Evolutionary conservation across 2,329 filamentous ascomycete species (phyloP), one percentile per base, ranked within the genome.

Genomic region (Akanthomyces uredinophilus): DNA sequence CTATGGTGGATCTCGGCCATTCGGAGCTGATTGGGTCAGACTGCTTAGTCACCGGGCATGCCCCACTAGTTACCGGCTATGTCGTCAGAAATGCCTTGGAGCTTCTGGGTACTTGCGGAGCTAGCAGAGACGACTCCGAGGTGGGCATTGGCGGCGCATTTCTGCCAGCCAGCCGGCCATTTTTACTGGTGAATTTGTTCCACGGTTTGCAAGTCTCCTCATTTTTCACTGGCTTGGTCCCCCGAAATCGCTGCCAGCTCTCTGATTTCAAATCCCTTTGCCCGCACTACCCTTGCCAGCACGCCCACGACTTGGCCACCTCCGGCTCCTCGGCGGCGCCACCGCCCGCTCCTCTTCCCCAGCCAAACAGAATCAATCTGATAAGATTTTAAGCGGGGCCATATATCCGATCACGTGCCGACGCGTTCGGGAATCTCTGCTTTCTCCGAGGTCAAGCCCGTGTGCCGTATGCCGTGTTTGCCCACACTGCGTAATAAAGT

Each of bases 351-450:
- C 39, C 39, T 47, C 41, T 60, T 52, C 58, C 60, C 49, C 61
- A 54, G 39, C 61, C 61, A 62, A 62, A 53, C 53, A 62, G 41
- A 62, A 59, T 59, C 61, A 62, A 62, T 62, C 61, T 58, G 61
- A 62, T 62, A 58, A 62, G 61, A 59, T 62, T 62, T 62, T 52
- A 29, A 58, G 54, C 47, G 54, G 61, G 54, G 44, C 20, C 2
- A 3, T 14, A n/a, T 29, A 11, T 47, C 61, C 61, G 61, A 62
- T 62, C 61, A 62, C 61, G 61, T 62, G 61, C 53, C 39, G 37
- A 39, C 61, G 47, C 54, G 60, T 51, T 61, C 61, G 59, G 60
- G 60, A 52, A 44, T 29, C 35, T 13, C 27, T 32, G 5, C 52
- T 53, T 46, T 27, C 58, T 52, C 58, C 58, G 58, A 53, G 58